These are phyloP conservation scores for Kazachstania africana DNA, from an alignment of 805 yeast species.

Conservation along the genomic window DNA sequence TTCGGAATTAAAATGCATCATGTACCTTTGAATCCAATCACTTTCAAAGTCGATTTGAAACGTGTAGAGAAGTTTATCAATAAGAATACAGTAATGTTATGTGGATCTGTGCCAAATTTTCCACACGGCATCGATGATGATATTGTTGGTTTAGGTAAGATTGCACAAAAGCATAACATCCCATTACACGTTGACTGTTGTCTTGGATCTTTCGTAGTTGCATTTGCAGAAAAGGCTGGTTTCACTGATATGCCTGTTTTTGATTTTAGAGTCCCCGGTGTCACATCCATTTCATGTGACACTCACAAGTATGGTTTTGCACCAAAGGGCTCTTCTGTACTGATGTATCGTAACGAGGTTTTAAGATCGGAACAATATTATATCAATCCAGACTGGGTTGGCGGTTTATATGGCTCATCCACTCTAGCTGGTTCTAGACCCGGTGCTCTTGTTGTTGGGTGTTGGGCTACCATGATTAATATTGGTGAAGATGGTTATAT, in stretches of 20 bases:
- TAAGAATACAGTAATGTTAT: slow-evolving; percentile 67
- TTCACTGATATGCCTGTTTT: slow-evolving; percentile 34
- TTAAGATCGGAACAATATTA: slow-evolving; percentile 77
- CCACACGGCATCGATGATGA: slow-evolving; percentile 96
- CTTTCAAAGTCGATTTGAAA: slow-evolving; percentile 54
- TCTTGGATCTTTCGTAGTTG: slow-evolving; percentile 81
- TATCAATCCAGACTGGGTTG: slow-evolving; percentile 75
- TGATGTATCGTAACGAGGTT: slow-evolving; percentile 67
- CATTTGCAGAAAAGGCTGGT: slow-evolving; percentile 63
- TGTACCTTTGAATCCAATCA: slow-evolving; percentile 59
- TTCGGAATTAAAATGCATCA: slow-evolving; percentile 77
- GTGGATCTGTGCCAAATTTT: slow-evolving; percentile 93
- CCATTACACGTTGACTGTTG: slow-evolving; percentile 96
- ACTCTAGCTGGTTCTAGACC: slow-evolving; percentile 95
- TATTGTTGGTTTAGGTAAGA: slow-evolving; percentile 53
- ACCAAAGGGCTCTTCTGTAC: slow-evolving; percentile 89
- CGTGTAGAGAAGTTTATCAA: slow-evolving; percentile 59
- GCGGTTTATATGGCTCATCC: slow-evolving; percentile 94
- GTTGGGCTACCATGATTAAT: slow-evolving; percentile 86
- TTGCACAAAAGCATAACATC: slow-evolving; percentile 51
- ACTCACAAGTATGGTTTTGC: slow-evolving; percentile 99
- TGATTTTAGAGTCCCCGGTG: slow-evolving; percentile 82
- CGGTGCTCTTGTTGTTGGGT: slow-evolving; percentile 94
- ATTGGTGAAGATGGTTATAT: slow-evolving; percentile 80
- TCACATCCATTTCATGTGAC: slow-evolving; percentile 97